Base-by-base conservation (phyloP, 2,329 filamentous ascomycete species). In the Metarhizium brunneum region DNA sequence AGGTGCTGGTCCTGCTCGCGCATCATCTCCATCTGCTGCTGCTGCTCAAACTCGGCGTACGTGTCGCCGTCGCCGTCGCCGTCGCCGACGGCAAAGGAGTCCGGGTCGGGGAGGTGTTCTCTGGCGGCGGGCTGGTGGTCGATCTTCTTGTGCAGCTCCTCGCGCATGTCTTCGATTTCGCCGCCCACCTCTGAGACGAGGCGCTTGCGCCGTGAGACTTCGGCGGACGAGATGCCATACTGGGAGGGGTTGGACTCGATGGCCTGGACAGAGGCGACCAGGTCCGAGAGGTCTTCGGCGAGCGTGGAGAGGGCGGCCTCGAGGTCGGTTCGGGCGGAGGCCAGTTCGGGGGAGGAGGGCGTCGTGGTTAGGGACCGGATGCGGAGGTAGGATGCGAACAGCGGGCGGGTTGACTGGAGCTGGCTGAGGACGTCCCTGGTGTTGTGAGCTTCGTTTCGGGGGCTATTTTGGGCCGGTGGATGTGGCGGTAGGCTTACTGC, bases 351-450 rank as follows among this genome's bases (percentile, higher is more conserved):
- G 18, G 89, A 92, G 47, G 79, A 78, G 14, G 85, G 74, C 8
- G 83, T 81, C 45, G 85, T 86, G 57, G 86, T 82, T 30, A 95
- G 86, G 49, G 91, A 94, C 67, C 91, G 90, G 74, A 99, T 99
- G 68, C 94, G 92, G 47, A 96, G 82, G 76, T 96, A 99, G 16
- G 92, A 96, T 60, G 88, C 86, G 78, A 96, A 96, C 56, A 96
- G 85, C 53, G 92, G 86, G 10, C 92, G 87, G 54, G 90, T 88
- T 14, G 83, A 84, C 61, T 87, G 81, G 60, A 99, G 85, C 58
- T 95, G 88, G 60, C 85, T 76, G 62, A 95, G 85, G 62, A 97
- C 90, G 74, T 99, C 94, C 73, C 91, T 96, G 68, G 57, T 45
- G 54, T 13, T 36, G 47, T 54, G 35, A 53, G 54, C 51, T 40